These are phyloP conservation scores for Lathyrus oleraceus DNA, from an alignment of 306 rosid genomes.

Conservation along the genomic window DNA sequence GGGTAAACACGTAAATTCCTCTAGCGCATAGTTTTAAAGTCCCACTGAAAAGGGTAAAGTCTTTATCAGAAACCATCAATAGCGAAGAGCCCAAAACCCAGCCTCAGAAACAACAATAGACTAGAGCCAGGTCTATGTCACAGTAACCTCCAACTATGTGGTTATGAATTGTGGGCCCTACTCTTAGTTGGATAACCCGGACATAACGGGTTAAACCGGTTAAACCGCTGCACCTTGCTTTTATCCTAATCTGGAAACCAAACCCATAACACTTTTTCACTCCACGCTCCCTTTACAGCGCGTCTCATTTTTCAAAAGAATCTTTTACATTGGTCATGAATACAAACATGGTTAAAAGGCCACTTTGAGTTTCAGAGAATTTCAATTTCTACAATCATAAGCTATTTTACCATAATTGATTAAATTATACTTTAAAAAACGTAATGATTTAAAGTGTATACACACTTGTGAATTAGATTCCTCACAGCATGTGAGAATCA, in stretches of 20 bases:
- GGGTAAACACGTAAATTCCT: neutral
- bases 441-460: neutral
- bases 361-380: neutral
- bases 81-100: constrained; percentile 35
- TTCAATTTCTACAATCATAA: neutral
- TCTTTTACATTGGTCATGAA: too few relatives aligned
- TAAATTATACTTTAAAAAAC: neutral
- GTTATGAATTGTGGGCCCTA: constrained; percentile 2
- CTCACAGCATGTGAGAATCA: constrained; percentile 27
- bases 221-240: constrained; percentile 24
- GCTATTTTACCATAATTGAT: neutral
- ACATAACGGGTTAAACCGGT: constrained; percentile 66
- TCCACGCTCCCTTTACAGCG: constrained; percentile 46
- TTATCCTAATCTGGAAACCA: constrained; percentile 23
- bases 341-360: neutral
- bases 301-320: too few relatives aligned
- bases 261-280: neutral
- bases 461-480: neutral
- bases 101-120: neutral
- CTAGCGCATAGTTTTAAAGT: neutral
- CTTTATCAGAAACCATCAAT: constrained; percentile 43
- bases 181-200: constrained; percentile 51
- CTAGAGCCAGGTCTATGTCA: constrained; percentile 20
- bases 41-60: constrained; percentile 37
- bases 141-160: neutral